These are phyloP conservation scores for Zizania latifolia DNA, from an alignment of 176 grass and related monocot species.

Conservation along the genomic window DNA sequence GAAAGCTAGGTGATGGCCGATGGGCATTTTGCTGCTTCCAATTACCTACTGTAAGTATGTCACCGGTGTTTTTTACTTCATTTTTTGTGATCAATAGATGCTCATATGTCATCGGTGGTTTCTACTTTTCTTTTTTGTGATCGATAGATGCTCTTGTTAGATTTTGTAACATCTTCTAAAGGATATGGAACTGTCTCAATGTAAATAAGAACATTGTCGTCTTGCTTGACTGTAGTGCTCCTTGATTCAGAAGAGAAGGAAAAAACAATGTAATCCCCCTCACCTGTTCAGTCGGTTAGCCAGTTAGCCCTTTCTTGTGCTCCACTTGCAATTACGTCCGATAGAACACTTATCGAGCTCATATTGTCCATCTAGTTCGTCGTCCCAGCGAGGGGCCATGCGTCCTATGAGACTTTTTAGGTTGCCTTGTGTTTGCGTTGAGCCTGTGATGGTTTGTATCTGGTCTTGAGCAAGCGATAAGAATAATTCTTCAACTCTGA, in stretches of 20 bases:
- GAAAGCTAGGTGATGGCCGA: slow-evolving; percentile 39
- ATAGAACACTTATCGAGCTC: background rate
- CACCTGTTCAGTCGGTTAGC: background rate
- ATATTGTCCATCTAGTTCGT: background rate
- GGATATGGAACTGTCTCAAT: too few relatives aligned
- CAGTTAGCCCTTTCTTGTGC: background rate
- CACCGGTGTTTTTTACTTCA: slow-evolving; percentile 11
- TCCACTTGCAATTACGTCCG: background rate
- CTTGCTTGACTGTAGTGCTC: slow-evolving; percentile 22
- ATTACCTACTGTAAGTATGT: slow-evolving; percentile 43
- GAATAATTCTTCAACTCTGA: too few relatives aligned
- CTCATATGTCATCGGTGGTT: too few relatives aligned
- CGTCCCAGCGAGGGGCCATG: background rate
- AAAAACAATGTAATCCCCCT: background rate
- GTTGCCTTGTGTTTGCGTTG: background rate
- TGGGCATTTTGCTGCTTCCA: slow-evolving; percentile 27
- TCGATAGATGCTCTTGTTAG: slow-evolving; percentile 14
- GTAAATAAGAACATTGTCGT: slow-evolving; percentile 43
- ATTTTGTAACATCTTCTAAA: slow-evolving; percentile 28
- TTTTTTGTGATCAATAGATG: too few relatives aligned
- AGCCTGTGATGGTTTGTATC: background rate
- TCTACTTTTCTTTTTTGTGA: too few relatives aligned
- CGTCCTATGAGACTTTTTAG: background rate
- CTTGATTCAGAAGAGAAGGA: slow-evolving; percentile 17
- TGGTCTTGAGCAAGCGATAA: too few relatives aligned